Conservation (phyloP, 2,329 filamentous ascomycete genomes). For the Diaporthe sp. region DNA sequence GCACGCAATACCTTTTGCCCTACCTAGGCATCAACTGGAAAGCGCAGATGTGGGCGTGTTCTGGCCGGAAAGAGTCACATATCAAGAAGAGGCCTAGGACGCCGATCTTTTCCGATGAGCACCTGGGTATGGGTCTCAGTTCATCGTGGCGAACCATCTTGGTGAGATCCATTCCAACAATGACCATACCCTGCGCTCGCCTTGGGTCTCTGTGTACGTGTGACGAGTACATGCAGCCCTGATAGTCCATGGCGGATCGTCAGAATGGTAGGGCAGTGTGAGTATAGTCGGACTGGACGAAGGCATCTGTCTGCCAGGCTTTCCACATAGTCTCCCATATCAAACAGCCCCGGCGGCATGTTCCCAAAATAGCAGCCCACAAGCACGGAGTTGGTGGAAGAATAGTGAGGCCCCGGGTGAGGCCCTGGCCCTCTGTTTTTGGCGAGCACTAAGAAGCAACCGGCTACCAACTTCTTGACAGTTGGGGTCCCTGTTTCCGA, state of each 20-base stretch:
- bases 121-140: not conserved
- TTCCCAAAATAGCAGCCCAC: not conserved
- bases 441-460: not conserved
- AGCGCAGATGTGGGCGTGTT: not conserved
- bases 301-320: not conserved
- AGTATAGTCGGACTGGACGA: no score
- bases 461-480: not conserved
- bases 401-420: not conserved
- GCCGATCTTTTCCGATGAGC: not conserved
- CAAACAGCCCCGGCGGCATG: not conserved
- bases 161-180: not conserved
- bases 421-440: not conserved
- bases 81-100: not conserved
- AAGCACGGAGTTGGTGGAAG: not conserved
- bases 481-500: not conserved
- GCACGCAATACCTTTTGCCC: no score
- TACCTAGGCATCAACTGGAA: no score
- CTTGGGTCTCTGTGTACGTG: not conserved
- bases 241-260: not conserved
- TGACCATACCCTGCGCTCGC: not conserved
- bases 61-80: not conserved
- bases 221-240: not conserved
- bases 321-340: not conserved
- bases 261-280: not conserved
- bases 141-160: not conserved